Percentiles rank a stretch among this genome's conserved stretches.
Conservation (phyloP, 2,329 filamentous ascomycete genomes). For the Botrytis elliptica region DNA sequence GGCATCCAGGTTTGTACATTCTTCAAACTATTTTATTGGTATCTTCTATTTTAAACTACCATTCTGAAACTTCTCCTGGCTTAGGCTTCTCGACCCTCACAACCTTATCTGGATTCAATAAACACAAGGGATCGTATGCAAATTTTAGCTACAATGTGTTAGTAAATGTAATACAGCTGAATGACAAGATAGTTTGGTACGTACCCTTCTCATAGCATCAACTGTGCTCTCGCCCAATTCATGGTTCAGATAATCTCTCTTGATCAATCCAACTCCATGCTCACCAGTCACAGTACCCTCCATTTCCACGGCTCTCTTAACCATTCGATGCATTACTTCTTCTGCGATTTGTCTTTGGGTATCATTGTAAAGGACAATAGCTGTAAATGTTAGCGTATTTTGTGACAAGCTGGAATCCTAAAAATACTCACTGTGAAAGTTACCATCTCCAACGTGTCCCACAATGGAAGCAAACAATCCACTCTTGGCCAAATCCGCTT, state of each 20-base stretch:
- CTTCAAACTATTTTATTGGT: background rate
- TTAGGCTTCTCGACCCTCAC: conserved; percentile 58
- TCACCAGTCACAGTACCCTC: conserved; percentile 86
- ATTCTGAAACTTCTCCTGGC: conserved; percentile 47
- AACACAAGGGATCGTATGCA: conserved; percentile 72
- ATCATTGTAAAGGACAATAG: conserved; percentile 64
- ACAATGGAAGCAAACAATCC: conserved; percentile 64
- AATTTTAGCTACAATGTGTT: conserved; percentile 62
- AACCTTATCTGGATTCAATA: conserved; percentile 67
- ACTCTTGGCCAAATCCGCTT: conserved; percentile 56
- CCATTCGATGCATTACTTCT: conserved; percentile 76
- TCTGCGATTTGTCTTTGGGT: conserved; percentile 65
- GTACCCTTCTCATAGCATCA: conserved; percentile 77
- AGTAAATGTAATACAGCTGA: conserved; percentile 6
- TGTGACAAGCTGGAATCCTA: too few species aligned
- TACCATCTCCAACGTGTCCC: conserved; percentile 73
- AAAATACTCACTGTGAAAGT: conserved; percentile 60
- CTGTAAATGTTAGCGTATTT: conserved; percentile 27
- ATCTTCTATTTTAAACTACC: conserved; percentile 37
- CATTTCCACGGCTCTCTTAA: conserved; percentile 79
- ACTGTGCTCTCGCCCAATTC: conserved; percentile 74
- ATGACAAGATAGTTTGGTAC: conserved; percentile 29
- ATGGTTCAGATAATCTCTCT: conserved; percentile 78
- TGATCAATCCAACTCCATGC: conserved; percentile 80
- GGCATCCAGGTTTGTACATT: background rate